A percentile compares a stretch with the other conserved stretches of the same genome.
phyloP scores from a whole-genome alignment of 768 basidiomycete genomes.

The Suillus plorans region DNA sequence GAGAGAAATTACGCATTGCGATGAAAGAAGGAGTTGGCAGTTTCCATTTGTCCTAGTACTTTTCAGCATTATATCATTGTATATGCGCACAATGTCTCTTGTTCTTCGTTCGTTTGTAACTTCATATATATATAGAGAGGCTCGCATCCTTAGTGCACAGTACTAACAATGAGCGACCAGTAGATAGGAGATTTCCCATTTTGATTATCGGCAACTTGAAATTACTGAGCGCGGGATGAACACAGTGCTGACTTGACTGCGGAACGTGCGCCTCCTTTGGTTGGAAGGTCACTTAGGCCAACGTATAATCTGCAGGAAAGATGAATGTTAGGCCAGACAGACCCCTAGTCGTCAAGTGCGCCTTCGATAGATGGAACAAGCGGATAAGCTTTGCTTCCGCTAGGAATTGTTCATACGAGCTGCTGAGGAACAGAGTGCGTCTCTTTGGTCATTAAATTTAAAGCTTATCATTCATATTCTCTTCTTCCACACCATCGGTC shows the following conservation, averaged over 20 bases:
- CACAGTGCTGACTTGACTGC: slow-evolving; percentile 16
- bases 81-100: slow-evolving; percentile 16
- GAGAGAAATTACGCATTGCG: slow-evolving; percentile 77
- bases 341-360: slow-evolving; percentile 81
- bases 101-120: slow-evolving; percentile 6
- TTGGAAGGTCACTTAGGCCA: slow-evolving; percentile 1
- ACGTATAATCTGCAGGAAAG: slow-evolving; percentile 9
- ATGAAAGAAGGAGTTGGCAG: slow-evolving; percentile 94
- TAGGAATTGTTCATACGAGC: slow-evolving; percentile 73
- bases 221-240: background rate
- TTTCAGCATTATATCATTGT: slow-evolving; percentile 20
- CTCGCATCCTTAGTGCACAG: slow-evolving; percentile 3
- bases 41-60: slow-evolving; percentile 88
- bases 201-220: background rate
- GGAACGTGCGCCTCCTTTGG: slow-evolving; percentile 18
- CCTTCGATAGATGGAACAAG: slow-evolving; percentile 71
- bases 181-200: background rate
- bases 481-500: slow-evolving; percentile 6
- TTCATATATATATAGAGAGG: slow-evolving; percentile 5
- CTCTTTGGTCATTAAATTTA: background rate
- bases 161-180: background rate
- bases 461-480: background rate
- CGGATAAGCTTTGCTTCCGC: slow-evolving; percentile 80
- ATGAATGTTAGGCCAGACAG: slow-evolving; percentile 62
- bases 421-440: slow-evolving; percentile 71